Evolutionary conservation across 257 asterid genomes (phyloP).

Genomic region (Penstemon newberryi): DNA sequence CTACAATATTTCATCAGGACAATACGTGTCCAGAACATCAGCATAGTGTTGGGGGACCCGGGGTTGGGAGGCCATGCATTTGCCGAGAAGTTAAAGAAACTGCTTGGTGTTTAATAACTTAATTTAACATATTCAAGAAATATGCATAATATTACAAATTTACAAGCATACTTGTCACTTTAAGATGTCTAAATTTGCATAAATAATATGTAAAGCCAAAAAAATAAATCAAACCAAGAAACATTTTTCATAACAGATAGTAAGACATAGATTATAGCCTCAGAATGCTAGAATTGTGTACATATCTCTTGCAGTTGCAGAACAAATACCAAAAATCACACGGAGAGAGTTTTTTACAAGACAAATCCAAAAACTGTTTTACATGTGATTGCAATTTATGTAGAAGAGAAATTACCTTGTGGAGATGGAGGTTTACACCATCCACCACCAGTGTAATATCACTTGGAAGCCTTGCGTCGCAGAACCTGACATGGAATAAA

Average conservation of each 20-base stretch:
- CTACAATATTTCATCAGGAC: too few species aligned
- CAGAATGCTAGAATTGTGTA: background rate
- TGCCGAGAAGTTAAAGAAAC: too few species aligned
- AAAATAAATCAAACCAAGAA: too few species aligned
- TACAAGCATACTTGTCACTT: background rate
- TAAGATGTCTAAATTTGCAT: background rate
- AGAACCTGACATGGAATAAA: slow-evolving; percentile 57
- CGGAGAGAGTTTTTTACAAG: background rate
- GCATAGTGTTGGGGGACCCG: too few species aligned
- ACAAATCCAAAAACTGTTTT: background rate
- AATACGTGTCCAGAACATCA: too few species aligned
- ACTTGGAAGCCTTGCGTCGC: slow-evolving; percentile 68
- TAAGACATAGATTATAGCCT: too few species aligned
- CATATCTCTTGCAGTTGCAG: background rate
- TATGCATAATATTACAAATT: background rate
- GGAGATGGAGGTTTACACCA: slow-evolving; percentile 75
- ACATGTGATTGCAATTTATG: background rate
- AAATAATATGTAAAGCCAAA: too few species aligned
- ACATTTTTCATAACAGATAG: too few species aligned
- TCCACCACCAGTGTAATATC: slow-evolving; percentile 76
- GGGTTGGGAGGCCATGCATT: too few species aligned
- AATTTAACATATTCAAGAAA: slow-evolving; percentile 4
- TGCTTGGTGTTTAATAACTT: background rate
- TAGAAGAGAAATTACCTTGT: slow-evolving; percentile 60
- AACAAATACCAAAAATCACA: slow-evolving; percentile 20